A percentile compares a stretch with the other conserved stretches of the same genome.
phyloP scores from a whole-genome alignment of 169 alveolate genomes.

The Cryptosporidium sp. region DNA sequence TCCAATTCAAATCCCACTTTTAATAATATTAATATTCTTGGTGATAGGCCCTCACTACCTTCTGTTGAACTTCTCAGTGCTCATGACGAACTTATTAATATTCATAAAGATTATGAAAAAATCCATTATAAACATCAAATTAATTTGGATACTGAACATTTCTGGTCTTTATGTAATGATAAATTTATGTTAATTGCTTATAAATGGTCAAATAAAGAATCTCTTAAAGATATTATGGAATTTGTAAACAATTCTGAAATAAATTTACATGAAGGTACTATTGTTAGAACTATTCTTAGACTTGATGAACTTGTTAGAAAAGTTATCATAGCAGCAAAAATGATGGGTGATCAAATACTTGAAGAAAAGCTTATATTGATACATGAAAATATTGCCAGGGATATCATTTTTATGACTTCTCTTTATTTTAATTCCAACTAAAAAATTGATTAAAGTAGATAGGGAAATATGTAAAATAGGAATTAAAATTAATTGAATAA shows the following conservation, averaged over 20 bases:
- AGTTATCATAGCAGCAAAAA: slow-evolving; percentile 86
- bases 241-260: slow-evolving; percentile 35
- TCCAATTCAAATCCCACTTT: not conserved
- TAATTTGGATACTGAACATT: slow-evolving; percentile 79
- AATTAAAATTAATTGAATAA: no score
- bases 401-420: slow-evolving; percentile 93
- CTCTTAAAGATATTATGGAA: slow-evolving; percentile 76
- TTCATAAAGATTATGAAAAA: slow-evolving; percentile 79
- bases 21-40: not conserved
- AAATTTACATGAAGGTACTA: slow-evolving; percentile 91
- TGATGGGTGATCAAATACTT: slow-evolving; percentile 89
- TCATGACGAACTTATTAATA: slow-evolving; percentile 79
- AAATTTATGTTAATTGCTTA: slow-evolving; percentile 67
- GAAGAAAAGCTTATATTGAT: slow-evolving; percentile 85
- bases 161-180: slow-evolving; percentile 78
- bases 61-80: slow-evolving; percentile 84
- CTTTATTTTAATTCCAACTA: slow-evolving; percentile 85
- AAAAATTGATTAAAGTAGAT: slow-evolving; percentile 24
- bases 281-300: slow-evolving; percentile 91
- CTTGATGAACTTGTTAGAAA: slow-evolving; percentile 89
- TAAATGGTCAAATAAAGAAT: slow-evolving; percentile 72
- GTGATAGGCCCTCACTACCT: slow-evolving; percentile 79
- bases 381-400: slow-evolving; percentile 89
- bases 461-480: no score
- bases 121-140: slow-evolving; percentile 76